Evolutionary conservation across 2,329 filamentous ascomycete genomes (phyloP).

Genomic region (Botrytis fabae): DNA sequence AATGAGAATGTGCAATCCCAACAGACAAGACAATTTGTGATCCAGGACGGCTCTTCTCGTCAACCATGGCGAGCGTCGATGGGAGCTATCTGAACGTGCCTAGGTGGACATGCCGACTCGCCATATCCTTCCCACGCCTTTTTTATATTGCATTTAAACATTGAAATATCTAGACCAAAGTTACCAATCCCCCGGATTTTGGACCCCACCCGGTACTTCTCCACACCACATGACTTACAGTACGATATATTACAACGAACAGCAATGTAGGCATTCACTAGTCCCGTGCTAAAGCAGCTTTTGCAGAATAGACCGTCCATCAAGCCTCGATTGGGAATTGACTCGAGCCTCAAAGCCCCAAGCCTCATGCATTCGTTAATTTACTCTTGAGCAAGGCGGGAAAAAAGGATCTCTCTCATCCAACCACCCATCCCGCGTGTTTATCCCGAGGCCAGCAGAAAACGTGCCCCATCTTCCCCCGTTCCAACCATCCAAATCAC

Average conservation of each 20-base stretch:
- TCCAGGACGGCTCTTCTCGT: neutral
- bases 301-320: neutral
- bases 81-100: neutral
- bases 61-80: neutral
- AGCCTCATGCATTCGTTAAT: neutral
- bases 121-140: neutral
- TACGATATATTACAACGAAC: neutral
- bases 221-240: slow-evolving; percentile 20
- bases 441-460: neutral
- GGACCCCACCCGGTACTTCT: slow-evolving; percentile 7
- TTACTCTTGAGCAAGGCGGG: neutral
- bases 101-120: neutral
- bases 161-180: neutral
- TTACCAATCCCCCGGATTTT: slow-evolving; percentile 19
- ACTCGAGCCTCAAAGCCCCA: slow-evolving; percentile 3
- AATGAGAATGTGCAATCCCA: neutral
- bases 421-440: slow-evolving; percentile 3
- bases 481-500: neutral
- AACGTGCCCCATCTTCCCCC: neutral
- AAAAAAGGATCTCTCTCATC: slow-evolving; percentile 2
- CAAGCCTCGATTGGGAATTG: neutral
- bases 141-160: slow-evolving; percentile 9
- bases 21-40: neutral
- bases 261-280: neutral
- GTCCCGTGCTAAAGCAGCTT: neutral